Percentiles rank a stretch among this genome's conserved stretches.
phyloP scores from a whole-genome alignment of 1,284 basidiomycete genomes.

The Ustilago hordei region DNA sequence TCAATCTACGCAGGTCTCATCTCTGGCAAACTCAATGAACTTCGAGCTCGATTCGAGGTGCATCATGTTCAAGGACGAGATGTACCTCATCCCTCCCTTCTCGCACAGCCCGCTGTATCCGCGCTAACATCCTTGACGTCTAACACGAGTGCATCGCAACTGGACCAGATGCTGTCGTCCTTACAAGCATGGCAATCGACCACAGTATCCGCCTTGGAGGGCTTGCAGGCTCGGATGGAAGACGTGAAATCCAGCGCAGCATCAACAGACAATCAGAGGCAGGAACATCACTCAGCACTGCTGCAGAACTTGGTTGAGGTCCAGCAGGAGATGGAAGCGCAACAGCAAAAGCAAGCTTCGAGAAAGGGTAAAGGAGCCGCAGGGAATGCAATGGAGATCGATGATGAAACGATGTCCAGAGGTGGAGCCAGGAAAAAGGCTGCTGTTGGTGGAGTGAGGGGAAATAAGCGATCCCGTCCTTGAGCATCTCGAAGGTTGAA shows the following conservation, averaged over 20 bases:
- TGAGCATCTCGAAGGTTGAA: constrained; percentile 4
- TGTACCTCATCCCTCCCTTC: constrained; percentile 69
- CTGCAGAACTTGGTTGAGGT: constrained; percentile 26
- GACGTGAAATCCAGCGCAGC: constrained; percentile 11
- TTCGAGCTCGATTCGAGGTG: constrained; percentile 84
- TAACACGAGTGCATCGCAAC: neutral
- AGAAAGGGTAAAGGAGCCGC: constrained; percentile 23
- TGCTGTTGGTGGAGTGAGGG: constrained; percentile 15
- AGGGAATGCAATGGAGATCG: constrained; percentile 41
- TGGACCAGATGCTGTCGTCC: constrained; percentile 14
- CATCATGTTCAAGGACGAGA: constrained; percentile 92
- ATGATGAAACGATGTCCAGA: constrained; percentile 17
- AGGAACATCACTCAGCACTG: constrained; percentile 27
- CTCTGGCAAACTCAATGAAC: constrained; percentile 90
- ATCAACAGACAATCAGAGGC: constrained; percentile 9
- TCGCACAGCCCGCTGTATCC: constrained; percentile 4
- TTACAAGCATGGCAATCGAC: constrained; percentile 32
- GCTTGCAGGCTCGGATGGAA: constrained; percentile 30
- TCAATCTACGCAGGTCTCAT: constrained; percentile 90
- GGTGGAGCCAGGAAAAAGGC: constrained; percentile 28
- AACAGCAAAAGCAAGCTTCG: constrained; percentile 35
- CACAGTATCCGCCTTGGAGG: constrained; percentile 22
- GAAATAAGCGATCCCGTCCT: constrained; percentile 43
- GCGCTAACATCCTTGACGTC: constrained; percentile 8
- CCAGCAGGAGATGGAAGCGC: constrained; percentile 28